Percentiles rank a stretch among this genome's conserved stretches.
Conservation (phyloP, 1,284 basidiomycete species). For the Earliella scabrosa region DNA sequence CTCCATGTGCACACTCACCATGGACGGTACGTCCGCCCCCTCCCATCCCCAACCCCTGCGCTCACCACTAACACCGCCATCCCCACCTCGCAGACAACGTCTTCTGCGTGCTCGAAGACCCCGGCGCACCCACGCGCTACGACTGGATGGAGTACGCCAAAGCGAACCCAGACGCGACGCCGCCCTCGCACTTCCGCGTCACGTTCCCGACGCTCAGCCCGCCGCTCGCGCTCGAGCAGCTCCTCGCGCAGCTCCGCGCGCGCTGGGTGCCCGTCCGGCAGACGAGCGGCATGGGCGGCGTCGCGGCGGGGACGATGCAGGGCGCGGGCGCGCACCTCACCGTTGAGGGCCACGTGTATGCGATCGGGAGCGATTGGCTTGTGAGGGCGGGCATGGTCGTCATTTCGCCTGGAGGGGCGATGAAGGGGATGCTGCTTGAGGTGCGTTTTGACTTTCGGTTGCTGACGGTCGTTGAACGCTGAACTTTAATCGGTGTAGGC, state of each 20-base stretch:
- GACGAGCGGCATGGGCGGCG: constrained; percentile 14
- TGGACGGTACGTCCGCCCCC: constrained; percentile 48
- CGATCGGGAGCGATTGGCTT: constrained; percentile 79
- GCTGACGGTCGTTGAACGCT: neutral
- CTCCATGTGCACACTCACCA: constrained; percentile 72
- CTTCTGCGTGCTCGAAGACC: constrained; percentile 78
- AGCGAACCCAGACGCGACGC: constrained; percentile 19
- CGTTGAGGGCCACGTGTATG: constrained; percentile 70
- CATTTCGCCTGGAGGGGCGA: constrained; percentile 62
- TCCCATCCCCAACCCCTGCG: neutral
- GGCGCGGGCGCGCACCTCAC: constrained; percentile 64
- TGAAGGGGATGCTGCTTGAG: constrained; percentile 82
- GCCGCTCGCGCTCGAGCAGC: constrained; percentile 71
- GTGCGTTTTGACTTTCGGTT: constrained; percentile 40
- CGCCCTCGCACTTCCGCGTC: constrained; percentile 70
- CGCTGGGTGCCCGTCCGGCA: constrained; percentile 75
- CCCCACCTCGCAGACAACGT: constrained; percentile 52
- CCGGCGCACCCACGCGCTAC: constrained; percentile 62
- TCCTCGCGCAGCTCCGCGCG: constrained; percentile 70
- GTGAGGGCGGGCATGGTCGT: constrained; percentile 80
- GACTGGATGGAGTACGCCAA: constrained; percentile 49
- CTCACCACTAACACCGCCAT: neutral
- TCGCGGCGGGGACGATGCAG: constrained; percentile 31
- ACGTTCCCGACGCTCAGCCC: constrained; percentile 77
- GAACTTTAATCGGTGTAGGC: constrained; percentile 47